These are phyloP conservation scores for Yarrowia osloensis DNA, from an alignment of 805 yeast genomes.

Conservation along the genomic window DNA sequence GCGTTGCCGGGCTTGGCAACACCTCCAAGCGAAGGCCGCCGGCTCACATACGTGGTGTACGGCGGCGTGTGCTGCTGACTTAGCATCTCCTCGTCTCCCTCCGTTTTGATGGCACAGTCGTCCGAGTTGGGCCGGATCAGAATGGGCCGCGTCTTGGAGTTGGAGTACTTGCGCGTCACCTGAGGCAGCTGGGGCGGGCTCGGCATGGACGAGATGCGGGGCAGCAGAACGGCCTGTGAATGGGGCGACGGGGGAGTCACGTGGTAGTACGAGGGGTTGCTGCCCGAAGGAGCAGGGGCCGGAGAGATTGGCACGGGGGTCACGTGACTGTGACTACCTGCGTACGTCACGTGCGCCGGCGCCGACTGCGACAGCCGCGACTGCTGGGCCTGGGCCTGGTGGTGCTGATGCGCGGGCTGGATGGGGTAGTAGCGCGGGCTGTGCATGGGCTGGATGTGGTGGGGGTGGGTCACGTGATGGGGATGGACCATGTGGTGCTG, in stretches of 20 bases:
- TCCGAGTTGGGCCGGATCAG: slow-evolving; percentile 18
- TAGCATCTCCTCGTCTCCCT: background rate
- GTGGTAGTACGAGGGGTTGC: background rate
- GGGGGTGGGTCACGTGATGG: slow-evolving; percentile 3
- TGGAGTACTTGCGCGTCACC: slow-evolving; percentile 12
- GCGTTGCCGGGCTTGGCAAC: background rate
- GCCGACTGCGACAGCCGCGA: slow-evolving; percentile 14
- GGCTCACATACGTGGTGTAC: background rate
- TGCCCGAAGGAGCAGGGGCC: background rate
- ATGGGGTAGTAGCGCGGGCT: slow-evolving; percentile 21
- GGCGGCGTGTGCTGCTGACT: slow-evolving; percentile 19
- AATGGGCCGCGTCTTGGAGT: slow-evolving; percentile 14
- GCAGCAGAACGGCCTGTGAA: slow-evolving; percentile 9
- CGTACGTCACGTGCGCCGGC: slow-evolving; percentile 1
- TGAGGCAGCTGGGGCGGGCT: slow-evolving; percentile 17
- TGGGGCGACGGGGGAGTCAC: slow-evolving; percentile 27
- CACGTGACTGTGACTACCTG: slow-evolving; percentile 11
- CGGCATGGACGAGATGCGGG: slow-evolving; percentile 4
- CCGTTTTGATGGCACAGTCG: background rate
- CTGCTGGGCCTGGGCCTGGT: background rate
- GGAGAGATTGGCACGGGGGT: slow-evolving; percentile 15
- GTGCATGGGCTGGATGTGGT: slow-evolving; percentile 10
- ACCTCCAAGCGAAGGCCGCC: slow-evolving; percentile 11
- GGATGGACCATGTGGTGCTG: background rate
- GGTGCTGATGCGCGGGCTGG: slow-evolving; percentile 13